phyloP scores from a whole-genome alignment of 768 basidiomycete genomes.

The Serendipita sp. region DNA sequence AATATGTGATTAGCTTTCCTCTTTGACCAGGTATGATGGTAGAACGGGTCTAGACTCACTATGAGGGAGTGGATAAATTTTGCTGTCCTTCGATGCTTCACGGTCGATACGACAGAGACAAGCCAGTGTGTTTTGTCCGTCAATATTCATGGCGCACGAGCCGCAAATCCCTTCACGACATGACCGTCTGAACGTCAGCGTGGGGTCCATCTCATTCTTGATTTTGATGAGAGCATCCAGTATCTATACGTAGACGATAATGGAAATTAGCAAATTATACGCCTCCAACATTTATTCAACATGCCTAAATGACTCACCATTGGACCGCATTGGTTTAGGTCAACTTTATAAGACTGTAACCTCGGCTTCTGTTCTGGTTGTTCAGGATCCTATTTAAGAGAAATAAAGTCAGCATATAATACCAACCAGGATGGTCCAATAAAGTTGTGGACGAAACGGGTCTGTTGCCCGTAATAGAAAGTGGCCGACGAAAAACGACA shows the following conservation, averaged over 20 bases:
- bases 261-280: slow-evolving; percentile 10
- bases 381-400: slow-evolving; percentile 62
- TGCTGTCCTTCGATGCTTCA: slow-evolving; percentile 47
- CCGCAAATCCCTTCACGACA: slow-evolving; percentile 96
- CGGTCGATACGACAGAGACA: slow-evolving; percentile 93
- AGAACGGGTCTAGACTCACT: slow-evolving; percentile 38
- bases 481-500: too few relatives aligned
- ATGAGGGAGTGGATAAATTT: slow-evolving; percentile 95
- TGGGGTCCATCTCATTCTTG: slow-evolving; percentile 96
- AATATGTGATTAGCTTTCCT: not conserved
- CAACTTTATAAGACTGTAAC: slow-evolving; percentile 80
- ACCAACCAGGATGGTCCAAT: not conserved
- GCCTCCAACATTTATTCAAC: not conserved
- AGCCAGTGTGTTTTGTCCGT: slow-evolving; percentile 94
- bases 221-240: slow-evolving; percentile 95
- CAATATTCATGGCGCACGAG: slow-evolving; percentile 97
- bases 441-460: slow-evolving; percentile 5
- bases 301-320: slow-evolving; percentile 41
- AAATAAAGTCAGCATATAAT: not conserved
- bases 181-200: slow-evolving; percentile 85
- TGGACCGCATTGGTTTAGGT: slow-evolving; percentile 87
- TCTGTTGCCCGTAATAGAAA: not conserved
- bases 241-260: slow-evolving; percentile 26
- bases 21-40: not conserved
- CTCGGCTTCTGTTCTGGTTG: slow-evolving; percentile 80